Percentiles rank a stretch among this genome's conserved stretches.
phyloP scores from a whole-genome alignment of 768 basidiomycete species.

The Trametes meyenii region DNA sequence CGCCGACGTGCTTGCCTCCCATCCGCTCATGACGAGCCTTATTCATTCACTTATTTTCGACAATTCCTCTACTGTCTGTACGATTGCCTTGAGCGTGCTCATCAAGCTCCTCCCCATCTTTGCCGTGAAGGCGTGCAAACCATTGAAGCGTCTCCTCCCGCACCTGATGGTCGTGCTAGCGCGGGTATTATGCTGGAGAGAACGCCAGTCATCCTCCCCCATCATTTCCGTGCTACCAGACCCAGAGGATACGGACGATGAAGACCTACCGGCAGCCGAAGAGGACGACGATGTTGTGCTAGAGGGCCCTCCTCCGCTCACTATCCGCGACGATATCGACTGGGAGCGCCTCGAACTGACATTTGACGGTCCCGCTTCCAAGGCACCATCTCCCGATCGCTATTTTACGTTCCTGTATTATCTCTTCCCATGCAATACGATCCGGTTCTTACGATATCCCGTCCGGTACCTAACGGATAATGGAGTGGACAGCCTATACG shows the following conservation, averaged over 20 bases:
- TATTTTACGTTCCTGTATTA: slow-evolving; percentile 86
- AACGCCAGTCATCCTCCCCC: slow-evolving; percentile 41
- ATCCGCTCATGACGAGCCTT: slow-evolving; percentile 67
- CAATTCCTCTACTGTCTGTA: slow-evolving; percentile 71
- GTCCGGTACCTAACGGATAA: slow-evolving; percentile 60
- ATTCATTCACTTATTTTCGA: slow-evolving; percentile 72
- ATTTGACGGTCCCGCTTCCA: slow-evolving; percentile 54
- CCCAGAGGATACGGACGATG: slow-evolving; percentile 32
- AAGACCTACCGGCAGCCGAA: slow-evolving; percentile 7
- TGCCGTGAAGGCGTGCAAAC: slow-evolving; percentile 60
- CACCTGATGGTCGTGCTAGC: slow-evolving; percentile 68
- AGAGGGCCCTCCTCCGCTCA: slow-evolving; percentile 20
- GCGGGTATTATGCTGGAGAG: slow-evolving; percentile 76
- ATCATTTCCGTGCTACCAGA: slow-evolving; percentile 19
- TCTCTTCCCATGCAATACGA: slow-evolving; percentile 86
- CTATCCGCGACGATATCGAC: slow-evolving; percentile 54
- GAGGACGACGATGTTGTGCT: slow-evolving; percentile 22
- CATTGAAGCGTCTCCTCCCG: slow-evolving; percentile 64
- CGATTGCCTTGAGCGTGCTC: slow-evolving; percentile 62
- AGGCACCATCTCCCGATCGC: slow-evolving; percentile 59
- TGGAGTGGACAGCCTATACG: slow-evolving; percentile 58
- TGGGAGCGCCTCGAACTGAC: slow-evolving; percentile 72
- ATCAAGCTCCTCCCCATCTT: slow-evolving; percentile 76
- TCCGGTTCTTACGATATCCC: slow-evolving; percentile 77
- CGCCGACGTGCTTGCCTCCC: slow-evolving; percentile 54